Evolutionary conservation across 306 rosid genomes (phyloP), one percentile per base, ranked within the genome.

Genomic region (Leucaena leucocephala): DNA sequence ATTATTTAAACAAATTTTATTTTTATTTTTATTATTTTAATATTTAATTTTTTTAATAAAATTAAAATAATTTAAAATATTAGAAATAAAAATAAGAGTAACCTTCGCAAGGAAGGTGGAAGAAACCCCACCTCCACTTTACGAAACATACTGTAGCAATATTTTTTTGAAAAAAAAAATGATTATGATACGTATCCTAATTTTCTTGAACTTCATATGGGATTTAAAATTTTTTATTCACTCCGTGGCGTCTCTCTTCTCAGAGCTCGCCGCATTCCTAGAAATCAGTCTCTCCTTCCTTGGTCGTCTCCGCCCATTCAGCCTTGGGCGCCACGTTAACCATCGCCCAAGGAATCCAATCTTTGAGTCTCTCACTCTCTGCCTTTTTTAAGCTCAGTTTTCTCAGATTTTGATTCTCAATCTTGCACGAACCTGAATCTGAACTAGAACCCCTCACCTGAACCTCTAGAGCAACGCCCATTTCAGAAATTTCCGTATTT

Each of bases 291-390:
- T 55, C 62, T 19, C 33, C 62, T 55, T 19, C 61, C 62, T 19
- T 19, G 62, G 62, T 3, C 34, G 10, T n/a, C 62, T 55, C 12
- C 33, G 33, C 10, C 64, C 13, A 22, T 22, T 10, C 8, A 8
- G 35, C 36, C 64, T 58, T 58, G 64, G 36, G 64, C 64, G 22
- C 64, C 64, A 58, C 64, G 64, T 58, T 58, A 58, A 33, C 39
- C 40, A 15, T 4, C 0, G 8, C 19, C 76, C 72, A 74, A 38
- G 76, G 17, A 69, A 27, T 6, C 48, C 33, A n/a, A 8, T 3
- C 67, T 21, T 71, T 83, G 70, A 70, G 72, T 63, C 12, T 52
- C 12, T 38, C 19, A 22, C 33, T 9, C 21, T 46, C 61, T 45
- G 34, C 4, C 46, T 69, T 45, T 3, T 45, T 27, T 46, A 22